Evolutionary conservation across 139 green algal genomes (phyloP).

Genomic region (Picochlorum sp.): DNA sequence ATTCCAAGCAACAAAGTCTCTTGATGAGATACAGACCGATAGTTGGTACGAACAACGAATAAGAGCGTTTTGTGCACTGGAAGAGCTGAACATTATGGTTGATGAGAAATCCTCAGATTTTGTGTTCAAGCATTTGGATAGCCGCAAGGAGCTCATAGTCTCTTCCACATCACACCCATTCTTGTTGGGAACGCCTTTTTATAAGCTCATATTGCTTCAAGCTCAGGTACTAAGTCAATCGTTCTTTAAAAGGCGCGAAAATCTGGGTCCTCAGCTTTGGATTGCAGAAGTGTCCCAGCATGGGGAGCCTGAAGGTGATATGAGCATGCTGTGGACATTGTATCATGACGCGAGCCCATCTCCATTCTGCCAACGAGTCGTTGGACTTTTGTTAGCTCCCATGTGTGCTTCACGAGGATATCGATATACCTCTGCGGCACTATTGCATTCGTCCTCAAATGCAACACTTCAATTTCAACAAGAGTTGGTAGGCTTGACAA

Average conservation of each 20-base stretch:
- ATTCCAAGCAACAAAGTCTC: not conserved
- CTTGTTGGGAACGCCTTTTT: too few relatives aligned
- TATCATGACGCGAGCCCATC: too few relatives aligned
- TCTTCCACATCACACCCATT: too few relatives aligned
- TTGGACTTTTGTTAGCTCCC: not conserved
- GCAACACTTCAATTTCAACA: slow-evolving; percentile 6
- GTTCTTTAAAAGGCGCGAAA: too few relatives aligned
- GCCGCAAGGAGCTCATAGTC: too few relatives aligned
- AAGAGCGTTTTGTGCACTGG: not conserved
- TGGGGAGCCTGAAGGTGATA: not conserved
- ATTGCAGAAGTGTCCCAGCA: too few relatives aligned
- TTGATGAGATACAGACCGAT: not conserved
- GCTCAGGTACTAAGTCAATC: too few relatives aligned
- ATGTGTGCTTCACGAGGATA: not conserved
- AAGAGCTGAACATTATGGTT: not conserved
- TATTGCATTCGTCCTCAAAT: not conserved
- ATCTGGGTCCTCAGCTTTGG: too few relatives aligned
- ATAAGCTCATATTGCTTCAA: too few relatives aligned
- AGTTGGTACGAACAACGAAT: not conserved
- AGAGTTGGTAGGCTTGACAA: not conserved
- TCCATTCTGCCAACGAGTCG: not conserved
- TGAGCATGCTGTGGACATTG: not conserved
- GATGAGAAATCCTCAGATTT: not conserved
- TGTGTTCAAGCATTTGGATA: too few relatives aligned
- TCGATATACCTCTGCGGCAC: not conserved